Evolutionary conservation across 192 early-diverging fungal genomes (phyloP).

Genomic region (Chytriomyces confervae): DNA sequence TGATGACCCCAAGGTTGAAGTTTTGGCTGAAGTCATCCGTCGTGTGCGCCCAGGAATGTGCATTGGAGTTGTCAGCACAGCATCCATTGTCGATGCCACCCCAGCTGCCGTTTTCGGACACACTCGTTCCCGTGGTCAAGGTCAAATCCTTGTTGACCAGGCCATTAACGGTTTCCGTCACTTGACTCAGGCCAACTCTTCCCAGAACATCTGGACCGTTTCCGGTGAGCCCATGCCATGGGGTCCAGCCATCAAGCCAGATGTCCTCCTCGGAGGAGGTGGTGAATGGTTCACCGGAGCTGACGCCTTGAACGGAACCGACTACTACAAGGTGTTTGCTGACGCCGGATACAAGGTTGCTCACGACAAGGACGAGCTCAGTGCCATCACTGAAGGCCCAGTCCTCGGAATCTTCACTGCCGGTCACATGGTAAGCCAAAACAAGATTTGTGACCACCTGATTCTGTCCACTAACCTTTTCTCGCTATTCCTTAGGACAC

Average conservation of each 20-base stretch:
- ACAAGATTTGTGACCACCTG: neutral
- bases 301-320: slow-evolving; percentile 21
- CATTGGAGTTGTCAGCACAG: slow-evolving; percentile 71
- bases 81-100: slow-evolving; percentile 67
- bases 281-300: slow-evolving; percentile 60
- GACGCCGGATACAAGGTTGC: slow-evolving; percentile 66
- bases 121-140: slow-evolving; percentile 62
- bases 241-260: slow-evolving; percentile 57
- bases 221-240: slow-evolving; percentile 25
- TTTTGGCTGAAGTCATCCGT: slow-evolving; percentile 65
- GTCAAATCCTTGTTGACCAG: slow-evolving; percentile 63
- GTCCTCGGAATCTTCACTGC: slow-evolving; percentile 69
- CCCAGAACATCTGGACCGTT: slow-evolving; percentile 22
- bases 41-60: slow-evolving; percentile 63
- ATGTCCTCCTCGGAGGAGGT: slow-evolving; percentile 71
- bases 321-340: slow-evolving; percentile 45
- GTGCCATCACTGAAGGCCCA: slow-evolving; percentile 55
- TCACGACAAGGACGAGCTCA: slow-evolving; percentile 50
- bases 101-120: slow-evolving; percentile 68
- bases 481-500: slow-evolving; percentile 44
- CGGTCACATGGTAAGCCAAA: slow-evolving; percentile 45
- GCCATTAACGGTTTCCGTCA: slow-evolving; percentile 53
- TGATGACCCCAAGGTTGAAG: slow-evolving; percentile 71
- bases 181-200: slow-evolving; percentile 12
- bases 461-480: neutral